Percentiles rank a stretch among this genome's conserved stretches.
These are phyloP conservation scores for Nelumbo lutea DNA, from an alignment of 164 flowering plant genomes.

Conservation along the genomic window DNA sequence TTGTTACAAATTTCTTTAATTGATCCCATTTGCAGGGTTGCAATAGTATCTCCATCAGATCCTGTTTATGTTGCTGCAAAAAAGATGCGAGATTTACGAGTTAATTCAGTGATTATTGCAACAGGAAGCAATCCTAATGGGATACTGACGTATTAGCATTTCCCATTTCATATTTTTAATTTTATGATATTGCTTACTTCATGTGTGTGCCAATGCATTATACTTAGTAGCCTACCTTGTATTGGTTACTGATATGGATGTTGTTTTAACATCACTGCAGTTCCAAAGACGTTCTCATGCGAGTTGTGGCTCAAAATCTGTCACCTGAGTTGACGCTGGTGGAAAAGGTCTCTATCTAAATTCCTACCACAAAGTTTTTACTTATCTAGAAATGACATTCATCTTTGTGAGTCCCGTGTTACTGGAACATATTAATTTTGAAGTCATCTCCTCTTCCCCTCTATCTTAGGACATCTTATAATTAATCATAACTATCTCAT, in stretches of 20 bases:
- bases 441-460: too few relatives aligned
- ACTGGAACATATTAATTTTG: too few relatives aligned
- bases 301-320: constrained; percentile 91
- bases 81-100: constrained; percentile 76
- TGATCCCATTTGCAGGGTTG: constrained; percentile 53
- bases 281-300: constrained; percentile 94
- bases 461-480: too few relatives aligned
- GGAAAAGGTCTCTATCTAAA: constrained; percentile 65
- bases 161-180: constrained; percentile 3
- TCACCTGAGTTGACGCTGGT: constrained; percentile 89
- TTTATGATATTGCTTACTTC: background rate
- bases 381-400: background rate
- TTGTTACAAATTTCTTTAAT: constrained; percentile 11
- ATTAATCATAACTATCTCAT: too few relatives aligned
- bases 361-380: background rate
- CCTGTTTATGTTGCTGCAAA: constrained; percentile 84
- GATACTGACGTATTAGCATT: constrained; percentile 73
- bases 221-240: background rate
- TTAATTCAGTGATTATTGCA: constrained; percentile 65
- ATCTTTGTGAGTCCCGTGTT: background rate
- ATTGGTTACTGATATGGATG: constrained; percentile 8
- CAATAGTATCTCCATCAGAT: constrained; percentile 77
- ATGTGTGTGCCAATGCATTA: background rate
- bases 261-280: constrained; percentile 33
- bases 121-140: constrained; percentile 82